Base-by-base conservation (phyloP, 176 grass and related monocot genomes). In the Eragrostis nindensis region DNA sequence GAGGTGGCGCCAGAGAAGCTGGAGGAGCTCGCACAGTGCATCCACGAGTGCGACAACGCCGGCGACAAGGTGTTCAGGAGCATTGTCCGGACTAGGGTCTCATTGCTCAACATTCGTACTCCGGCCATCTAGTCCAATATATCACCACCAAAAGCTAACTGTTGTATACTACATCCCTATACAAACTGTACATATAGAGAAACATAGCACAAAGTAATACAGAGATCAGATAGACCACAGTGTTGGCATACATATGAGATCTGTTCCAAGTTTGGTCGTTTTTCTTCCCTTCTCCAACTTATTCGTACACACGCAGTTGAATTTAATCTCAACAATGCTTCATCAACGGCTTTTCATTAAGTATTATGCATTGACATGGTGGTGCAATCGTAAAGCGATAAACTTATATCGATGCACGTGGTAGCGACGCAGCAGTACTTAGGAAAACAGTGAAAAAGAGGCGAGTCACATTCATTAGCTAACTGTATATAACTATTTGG, bases 91-190 rank as follows among this genome's bases (percentile, higher is more conserved):
- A 88, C 68, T 1, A 77, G 90, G 30, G 87, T 95, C 17, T 85
- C 79, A 0, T 19, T 90, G 59, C 87, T 92, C 75, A 90, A 96
- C 81, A 90, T 92, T 5, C 83, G 71, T 47, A 88, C 93, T 5
- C 89, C 90, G 0, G 44, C 48, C 11, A 90, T 85, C 25, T 95
- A 83, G 22, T 40, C 4, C 5, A 1, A 1, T 3, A 21, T 3
- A 54, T 1, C 11, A 16, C 0, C 63, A 6, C 12, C 56, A 15
- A 0, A 24, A 67, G 2, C 68, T 50, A 73, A 39, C 57, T 50
- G 25, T 10, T 53, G 45, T 19, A 26, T 25, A 53, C 27, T 26
- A 36, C 17, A 22, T 62, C n/a, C n/a, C n/a, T n/a, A 38, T 38
- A 53, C 0, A 27, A 18, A 71, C 46, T 83, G 70, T 74, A 74